Conservation (phyloP, 2,329 filamentous ascomycete species). For the Boeremia lycopersici region DNA sequence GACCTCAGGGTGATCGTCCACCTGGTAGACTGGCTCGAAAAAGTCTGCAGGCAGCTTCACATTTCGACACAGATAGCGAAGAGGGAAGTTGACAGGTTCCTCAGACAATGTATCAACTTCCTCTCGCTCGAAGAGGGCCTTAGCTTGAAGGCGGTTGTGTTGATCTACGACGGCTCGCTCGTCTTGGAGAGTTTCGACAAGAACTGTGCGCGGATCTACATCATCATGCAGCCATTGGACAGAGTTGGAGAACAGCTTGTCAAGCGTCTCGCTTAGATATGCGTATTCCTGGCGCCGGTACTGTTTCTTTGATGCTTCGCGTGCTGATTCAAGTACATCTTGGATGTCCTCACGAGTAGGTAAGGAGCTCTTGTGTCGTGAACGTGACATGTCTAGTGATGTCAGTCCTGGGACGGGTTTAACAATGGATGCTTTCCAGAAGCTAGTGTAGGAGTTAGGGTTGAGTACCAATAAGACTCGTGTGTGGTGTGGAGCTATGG, state of each 20-base stretch:
- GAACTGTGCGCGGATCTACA: not conserved
- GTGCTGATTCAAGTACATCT: not conserved
- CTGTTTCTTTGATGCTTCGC: not conserved
- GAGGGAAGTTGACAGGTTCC: not conserved
- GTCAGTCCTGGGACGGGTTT: not conserved
- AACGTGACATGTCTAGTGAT: not conserved
- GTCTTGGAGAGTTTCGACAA: slow-evolving; percentile 4
- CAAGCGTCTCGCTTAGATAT: not conserved
- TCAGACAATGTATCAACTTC: not conserved
- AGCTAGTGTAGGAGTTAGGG: too few relatives aligned
- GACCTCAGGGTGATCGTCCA: not conserved
- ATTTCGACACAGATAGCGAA: not conserved
- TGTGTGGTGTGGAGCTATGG: too few relatives aligned
- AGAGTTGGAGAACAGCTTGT: not conserved
- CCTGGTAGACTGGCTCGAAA: slow-evolving; percentile 14
- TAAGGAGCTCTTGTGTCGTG: not conserved
- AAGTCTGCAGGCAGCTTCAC: not conserved
- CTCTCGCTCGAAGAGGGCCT: not conserved
- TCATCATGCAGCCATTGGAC: not conserved
- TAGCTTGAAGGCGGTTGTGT: not conserved
- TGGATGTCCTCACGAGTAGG: not conserved
- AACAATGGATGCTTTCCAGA: too few relatives aligned
- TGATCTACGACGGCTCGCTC: not conserved
- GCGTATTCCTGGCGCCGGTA: not conserved
- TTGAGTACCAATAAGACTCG: too few relatives aligned